Evolutionary conservation across 352 stramenopile species (phyloP).

Genomic region (Globisporangium lucens): DNA sequence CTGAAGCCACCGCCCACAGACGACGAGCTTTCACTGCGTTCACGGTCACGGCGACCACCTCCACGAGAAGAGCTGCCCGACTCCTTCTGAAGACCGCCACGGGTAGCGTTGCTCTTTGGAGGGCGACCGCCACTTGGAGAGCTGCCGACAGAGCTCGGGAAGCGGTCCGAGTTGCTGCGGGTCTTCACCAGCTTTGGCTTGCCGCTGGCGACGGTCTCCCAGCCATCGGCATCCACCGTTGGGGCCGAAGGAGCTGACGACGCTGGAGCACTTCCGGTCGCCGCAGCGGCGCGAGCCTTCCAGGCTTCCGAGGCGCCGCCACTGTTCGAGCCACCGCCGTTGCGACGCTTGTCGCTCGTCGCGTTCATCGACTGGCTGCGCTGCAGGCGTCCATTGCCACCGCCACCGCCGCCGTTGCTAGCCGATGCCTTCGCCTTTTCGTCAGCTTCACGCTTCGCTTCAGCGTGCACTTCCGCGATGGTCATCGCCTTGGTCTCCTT

Average conservation of each 20-base stretch:
- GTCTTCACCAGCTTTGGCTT: slow-evolving; percentile 62
- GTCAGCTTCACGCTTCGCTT: slow-evolving; percentile 65
- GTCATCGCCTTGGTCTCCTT: slow-evolving; percentile 87
- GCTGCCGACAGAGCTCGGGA: slow-evolving; percentile 21
- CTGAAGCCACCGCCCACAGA: slow-evolving; percentile 20
- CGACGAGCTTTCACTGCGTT: slow-evolving; percentile 54
- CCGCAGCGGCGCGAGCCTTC: slow-evolving; percentile 45
- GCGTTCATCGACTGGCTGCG: slow-evolving; percentile 65
- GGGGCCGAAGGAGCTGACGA: slow-evolving; percentile 14
- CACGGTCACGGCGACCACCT: slow-evolving; percentile 38
- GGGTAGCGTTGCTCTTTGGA: slow-evolving; percentile 26
- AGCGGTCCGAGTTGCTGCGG: slow-evolving; percentile 58
- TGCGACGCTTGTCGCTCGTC: slow-evolving; percentile 42
- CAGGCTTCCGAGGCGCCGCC: slow-evolving; percentile 53
- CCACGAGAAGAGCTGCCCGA: slow-evolving; percentile 17
- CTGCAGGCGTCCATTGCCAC: slow-evolving; percentile 39
- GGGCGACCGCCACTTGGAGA: slow-evolving; percentile 26
- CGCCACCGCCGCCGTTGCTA: slow-evolving; percentile 19
- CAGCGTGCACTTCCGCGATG: slow-evolving; percentile 75
- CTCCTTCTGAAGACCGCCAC: slow-evolving; percentile 24
- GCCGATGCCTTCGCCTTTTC: slow-evolving; percentile 56
- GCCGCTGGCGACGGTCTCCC: slow-evolving; percentile 61
- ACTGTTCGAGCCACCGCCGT: slow-evolving; percentile 14
- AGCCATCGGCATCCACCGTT: slow-evolving; percentile 57
- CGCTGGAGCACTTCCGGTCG: background rate